Evolutionary conservation across 2,329 filamentous ascomycete genomes (phyloP).

Genomic region (Aureobasidium sp.): DNA sequence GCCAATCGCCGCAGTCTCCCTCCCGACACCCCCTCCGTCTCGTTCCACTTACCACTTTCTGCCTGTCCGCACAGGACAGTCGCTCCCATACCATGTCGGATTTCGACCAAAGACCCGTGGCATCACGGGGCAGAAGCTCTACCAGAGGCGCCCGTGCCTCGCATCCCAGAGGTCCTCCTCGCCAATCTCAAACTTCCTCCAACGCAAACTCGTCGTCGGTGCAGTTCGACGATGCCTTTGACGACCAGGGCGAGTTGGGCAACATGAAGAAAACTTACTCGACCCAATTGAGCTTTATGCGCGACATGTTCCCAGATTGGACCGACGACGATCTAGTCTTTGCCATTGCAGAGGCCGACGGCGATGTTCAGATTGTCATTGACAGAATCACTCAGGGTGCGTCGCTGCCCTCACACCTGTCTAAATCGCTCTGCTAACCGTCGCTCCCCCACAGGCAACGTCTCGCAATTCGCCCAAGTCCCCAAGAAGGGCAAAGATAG

Average conservation of each 20-base stretch:
- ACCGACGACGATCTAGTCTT: slow-evolving; percentile 91
- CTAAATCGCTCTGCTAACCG: background rate
- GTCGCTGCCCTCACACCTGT: slow-evolving; percentile 17
- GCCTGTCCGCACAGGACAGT: slow-evolving; percentile 15
- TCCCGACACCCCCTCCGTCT: background rate
- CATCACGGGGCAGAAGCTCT: slow-evolving; percentile 82
- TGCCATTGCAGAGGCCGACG: slow-evolving; percentile 79
- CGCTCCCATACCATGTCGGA: slow-evolving; percentile 68
- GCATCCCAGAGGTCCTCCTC: slow-evolving; percentile 44
- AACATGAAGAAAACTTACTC: slow-evolving; percentile 87
- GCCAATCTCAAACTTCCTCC: slow-evolving; percentile 55
- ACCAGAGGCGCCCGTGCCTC: slow-evolving; percentile 74
- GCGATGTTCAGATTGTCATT: slow-evolving; percentile 63
- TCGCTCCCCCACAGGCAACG: slow-evolving; percentile 48
- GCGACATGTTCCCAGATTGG: slow-evolving; percentile 93
- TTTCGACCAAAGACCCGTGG: slow-evolving; percentile 73
- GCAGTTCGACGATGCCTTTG: slow-evolving; percentile 54
- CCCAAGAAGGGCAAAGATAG: slow-evolving; percentile 65
- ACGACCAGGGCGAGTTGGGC: slow-evolving; percentile 83
- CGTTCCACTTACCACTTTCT: slow-evolving; percentile 12
- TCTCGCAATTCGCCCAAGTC: slow-evolving; percentile 79
- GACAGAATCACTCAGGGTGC: slow-evolving; percentile 73
- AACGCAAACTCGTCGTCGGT: slow-evolving; percentile 49
- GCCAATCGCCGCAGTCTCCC: slow-evolving; percentile 1
- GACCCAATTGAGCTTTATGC: slow-evolving; percentile 68